Evolutionary conservation across 768 basidiomycete genomes (phyloP), one percentile per base, ranked within the genome.

Genomic region (Naganishia kalamii): DNA sequence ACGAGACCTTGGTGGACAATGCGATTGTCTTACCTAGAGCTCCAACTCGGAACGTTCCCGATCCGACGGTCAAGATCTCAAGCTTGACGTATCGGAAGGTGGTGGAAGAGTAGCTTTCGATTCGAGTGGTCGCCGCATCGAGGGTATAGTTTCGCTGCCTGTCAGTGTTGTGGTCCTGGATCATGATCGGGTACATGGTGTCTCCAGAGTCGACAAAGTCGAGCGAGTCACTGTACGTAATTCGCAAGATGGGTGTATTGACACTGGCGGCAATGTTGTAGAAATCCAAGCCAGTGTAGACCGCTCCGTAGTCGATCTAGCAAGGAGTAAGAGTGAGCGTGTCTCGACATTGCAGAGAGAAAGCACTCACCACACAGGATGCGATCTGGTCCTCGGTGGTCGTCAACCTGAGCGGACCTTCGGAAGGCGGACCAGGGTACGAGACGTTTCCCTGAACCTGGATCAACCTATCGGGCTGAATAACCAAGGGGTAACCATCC

Each of bases 381-480:
- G 49, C 49, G 49, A 50, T 50, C 29, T 50, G 25, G 30, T 50
- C 49, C 29, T 25, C 30, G 12, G 49, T 50, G 25, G 49, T 50
- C 17, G 49, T 50, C 49, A 50, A n/a, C 23, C 19, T 30, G 30
- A 50, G 49, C 3, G 49, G 49, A 30, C 49, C 49, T 30, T 50
- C 49, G 49, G 49, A 50, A 29, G 49, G 49, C n/a, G 49, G 49
- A 7, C 49, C 49, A 50, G 49, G 49, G 29, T 50, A 50, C 23
- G 49, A 50, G 2, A 50, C 49, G 30, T 50, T 50, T 6, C 49
- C 49, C 29, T 50, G 25, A 29, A 50, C 49, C 27, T 50, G 29
- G 13, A 50, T 50, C 10, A 50, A 30, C 30, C 49, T 21, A 19
- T 50, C 49, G 23, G 49, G 49, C 29, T 50, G 49, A 30, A 50